These are phyloP conservation scores for Heimioporus retisporus DNA, from an alignment of 1,284 basidiomycete genomes.

Conservation along the genomic window DNA sequence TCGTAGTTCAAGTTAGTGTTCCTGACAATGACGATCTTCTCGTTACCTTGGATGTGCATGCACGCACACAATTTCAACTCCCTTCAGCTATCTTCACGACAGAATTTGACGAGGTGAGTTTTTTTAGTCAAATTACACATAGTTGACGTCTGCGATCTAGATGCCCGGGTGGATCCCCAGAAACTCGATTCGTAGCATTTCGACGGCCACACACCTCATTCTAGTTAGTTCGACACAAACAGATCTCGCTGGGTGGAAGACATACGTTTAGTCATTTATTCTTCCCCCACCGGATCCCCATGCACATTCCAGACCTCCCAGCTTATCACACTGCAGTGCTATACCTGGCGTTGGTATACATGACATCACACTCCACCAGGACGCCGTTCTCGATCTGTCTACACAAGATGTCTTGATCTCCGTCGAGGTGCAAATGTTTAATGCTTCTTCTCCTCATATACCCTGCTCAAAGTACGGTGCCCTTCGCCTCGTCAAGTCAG, in stretches of 20 bases:
- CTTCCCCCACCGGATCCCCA: slow-evolving; percentile 12
- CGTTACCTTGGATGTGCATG: slow-evolving; percentile 29
- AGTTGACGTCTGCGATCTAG: background rate
- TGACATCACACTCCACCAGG: background rate
- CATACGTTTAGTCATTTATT: slow-evolving; percentile 23
- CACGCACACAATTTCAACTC: slow-evolving; percentile 11
- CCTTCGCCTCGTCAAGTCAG: too few species aligned
- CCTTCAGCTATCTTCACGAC: background rate
- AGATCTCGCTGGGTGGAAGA: slow-evolving; percentile 26
- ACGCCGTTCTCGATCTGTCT: too few species aligned
- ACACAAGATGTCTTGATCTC: too few species aligned
- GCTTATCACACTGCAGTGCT: slow-evolving; percentile 18
- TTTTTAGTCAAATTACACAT: background rate
- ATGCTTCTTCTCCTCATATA: too few species aligned
- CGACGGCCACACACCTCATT: slow-evolving; percentile 19
- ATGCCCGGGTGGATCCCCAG: background rate
- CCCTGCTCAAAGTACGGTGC: too few species aligned
- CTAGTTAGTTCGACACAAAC: slow-evolving; percentile 6
- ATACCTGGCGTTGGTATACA: slow-evolving; percentile 9
- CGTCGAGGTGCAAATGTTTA: too few species aligned
- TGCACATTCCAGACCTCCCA: background rate
- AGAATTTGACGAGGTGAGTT: slow-evolving; percentile 10
- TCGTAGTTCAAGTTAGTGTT: slow-evolving; percentile 12
- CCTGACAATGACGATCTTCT: background rate
- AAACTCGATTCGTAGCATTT: slow-evolving; percentile 12